phyloP scores from a whole-genome alignment of 2,329 filamentous ascomycete species.

The Hypoxylon sp. region DNA sequence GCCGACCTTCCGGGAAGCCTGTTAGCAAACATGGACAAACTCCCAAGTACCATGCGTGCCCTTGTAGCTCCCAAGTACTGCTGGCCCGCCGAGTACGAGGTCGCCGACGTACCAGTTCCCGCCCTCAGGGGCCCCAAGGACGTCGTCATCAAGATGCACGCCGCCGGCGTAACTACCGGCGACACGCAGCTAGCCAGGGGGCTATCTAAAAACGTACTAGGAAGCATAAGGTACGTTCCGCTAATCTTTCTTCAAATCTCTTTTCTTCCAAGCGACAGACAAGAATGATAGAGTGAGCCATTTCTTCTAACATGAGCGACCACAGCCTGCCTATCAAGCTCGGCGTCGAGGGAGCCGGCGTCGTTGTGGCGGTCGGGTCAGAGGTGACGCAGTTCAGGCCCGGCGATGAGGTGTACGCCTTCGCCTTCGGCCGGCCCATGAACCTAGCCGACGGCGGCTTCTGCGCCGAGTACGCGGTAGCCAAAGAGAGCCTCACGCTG shows the following conservation, averaged over 20 bases:
- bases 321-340: conserved; percentile 40
- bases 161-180: conserved; percentile 47
- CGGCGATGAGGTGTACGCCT: conserved; percentile 51
- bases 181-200: conserved; percentile 48
- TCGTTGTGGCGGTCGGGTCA: conserved; percentile 43
- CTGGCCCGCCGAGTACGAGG: conserved; percentile 49
- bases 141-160: conserved; percentile 53
- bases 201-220: conserved; percentile 35
- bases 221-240: conserved; percentile 41
- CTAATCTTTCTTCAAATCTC: neutral
- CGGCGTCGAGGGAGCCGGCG: conserved; percentile 42
- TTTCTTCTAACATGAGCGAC: neutral
- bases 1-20: neutral
- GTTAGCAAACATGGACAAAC: conserved; percentile 34
- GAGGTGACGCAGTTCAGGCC: conserved; percentile 42
- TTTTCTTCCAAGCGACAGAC: neutral
- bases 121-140: conserved; percentile 53
- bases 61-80: conserved; percentile 53
- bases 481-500: conserved; percentile 47
- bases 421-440: conserved; percentile 46
- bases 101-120: conserved; percentile 54
- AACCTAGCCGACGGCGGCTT: conserved; percentile 43
- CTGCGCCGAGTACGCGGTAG: conserved; percentile 52
- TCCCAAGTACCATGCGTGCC: conserved; percentile 54
- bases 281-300: neutral